Evolutionary conservation across 257 asterid genomes (phyloP).

Genomic region (Capsicum chinense): DNA sequence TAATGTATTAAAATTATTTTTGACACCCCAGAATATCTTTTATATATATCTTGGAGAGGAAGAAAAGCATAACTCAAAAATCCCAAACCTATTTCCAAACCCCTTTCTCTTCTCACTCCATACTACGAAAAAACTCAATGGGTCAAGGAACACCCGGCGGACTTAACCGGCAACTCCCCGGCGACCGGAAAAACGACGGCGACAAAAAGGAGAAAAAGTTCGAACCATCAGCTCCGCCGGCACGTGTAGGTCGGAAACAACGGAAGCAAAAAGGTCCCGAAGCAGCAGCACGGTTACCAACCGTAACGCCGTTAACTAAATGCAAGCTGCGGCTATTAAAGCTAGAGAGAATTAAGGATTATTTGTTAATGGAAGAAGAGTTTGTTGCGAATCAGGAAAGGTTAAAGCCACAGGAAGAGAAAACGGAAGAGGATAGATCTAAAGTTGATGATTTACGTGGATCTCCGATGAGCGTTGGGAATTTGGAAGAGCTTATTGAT

Average conservation of each 20-base stretch:
- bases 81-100: constrained; percentile 5
- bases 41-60: constrained; percentile 18
- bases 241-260: constrained; percentile 59
- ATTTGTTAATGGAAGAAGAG: constrained; percentile 86
- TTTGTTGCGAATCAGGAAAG: constrained; percentile 61
- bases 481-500: constrained; percentile 87
- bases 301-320: constrained; percentile 52
- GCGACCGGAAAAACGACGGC: constrained; percentile 83
- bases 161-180: constrained; percentile 72
- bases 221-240: constrained; percentile 72
- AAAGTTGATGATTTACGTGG: constrained; percentile 56
- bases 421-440: constrained; percentile 57
- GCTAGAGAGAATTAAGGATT: constrained; percentile 82
- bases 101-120: neutral
- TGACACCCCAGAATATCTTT: neutral
- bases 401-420: constrained; percentile 61
- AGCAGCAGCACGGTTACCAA: constrained; percentile 52
- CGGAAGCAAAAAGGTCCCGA: constrained; percentile 81
- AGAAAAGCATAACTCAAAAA: constrained; percentile 16
- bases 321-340: constrained; percentile 66
- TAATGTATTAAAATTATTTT: neutral
- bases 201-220: constrained; percentile 88
- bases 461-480: constrained; percentile 93
- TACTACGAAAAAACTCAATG: neutral
- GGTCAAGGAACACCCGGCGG: constrained; percentile 68